Evolutionary conservation across 2,329 filamentous ascomycete species (phyloP).

Genomic region (Paraphaeosphaeria sporulosa): DNA sequence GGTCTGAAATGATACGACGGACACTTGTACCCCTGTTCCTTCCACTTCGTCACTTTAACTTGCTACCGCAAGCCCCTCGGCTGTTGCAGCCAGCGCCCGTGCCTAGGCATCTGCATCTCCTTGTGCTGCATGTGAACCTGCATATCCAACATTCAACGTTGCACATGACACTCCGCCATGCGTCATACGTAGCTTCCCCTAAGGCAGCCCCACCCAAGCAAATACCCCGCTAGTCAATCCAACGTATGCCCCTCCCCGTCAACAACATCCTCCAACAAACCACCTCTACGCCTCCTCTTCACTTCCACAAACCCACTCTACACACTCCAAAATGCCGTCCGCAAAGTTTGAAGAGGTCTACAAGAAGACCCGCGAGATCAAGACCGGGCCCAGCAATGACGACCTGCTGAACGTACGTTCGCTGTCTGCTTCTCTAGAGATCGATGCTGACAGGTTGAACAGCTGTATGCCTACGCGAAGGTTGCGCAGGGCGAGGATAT

Average conservation of each 20-base stretch:
- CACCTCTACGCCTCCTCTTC: background rate
- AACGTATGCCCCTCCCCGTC: background rate
- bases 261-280: background rate
- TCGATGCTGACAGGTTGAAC: slow-evolving; percentile 8
- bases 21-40: background rate
- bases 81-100: background rate
- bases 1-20: background rate
- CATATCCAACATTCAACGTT: background rate
- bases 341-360: slow-evolving; percentile 43
- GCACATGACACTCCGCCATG: background rate
- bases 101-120: background rate
- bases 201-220: slow-evolving; percentile 3
- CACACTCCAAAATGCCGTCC: slow-evolving; percentile 30
- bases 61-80: background rate
- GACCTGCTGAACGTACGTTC: slow-evolving; percentile 59
- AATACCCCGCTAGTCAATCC: slow-evolving; percentile 6
- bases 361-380: slow-evolving; percentile 41
- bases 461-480: slow-evolving; percentile 63
- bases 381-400: slow-evolving; percentile 39
- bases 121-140: too few relatives aligned
- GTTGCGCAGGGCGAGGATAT: slow-evolving; percentile 50
- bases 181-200: background rate
- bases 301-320: background rate
- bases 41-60: too few relatives aligned
- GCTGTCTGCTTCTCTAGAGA: background rate